Evolutionary conservation across 208 protist genomes (phyloP), one percentile per base, ranked within the genome.

Genomic region (Acanthamoeba sp.): DNA sequence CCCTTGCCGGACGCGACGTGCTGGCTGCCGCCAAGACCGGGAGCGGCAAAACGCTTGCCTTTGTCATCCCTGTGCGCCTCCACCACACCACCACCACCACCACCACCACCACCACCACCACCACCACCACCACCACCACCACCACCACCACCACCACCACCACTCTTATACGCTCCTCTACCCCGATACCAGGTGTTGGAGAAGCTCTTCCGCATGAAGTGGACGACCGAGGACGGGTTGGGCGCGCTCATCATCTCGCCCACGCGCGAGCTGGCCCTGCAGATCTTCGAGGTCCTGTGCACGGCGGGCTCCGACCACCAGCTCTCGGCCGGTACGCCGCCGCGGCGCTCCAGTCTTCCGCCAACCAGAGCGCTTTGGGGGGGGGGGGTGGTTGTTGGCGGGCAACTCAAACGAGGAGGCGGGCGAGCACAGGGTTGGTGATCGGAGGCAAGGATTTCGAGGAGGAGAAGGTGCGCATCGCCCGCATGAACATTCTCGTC

Each of bases 261-360:
- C 14, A 99, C 99, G 0, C 97, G 99, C 80, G 99, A 99, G 96
- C 98, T 99, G 2, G 98, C 97, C 4, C 90, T 98, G 48, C 99
- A 99, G 97, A 99, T 99, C 80, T 99, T 99, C 96, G 99, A 99
- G 92, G 99, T 99, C 66, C 97, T 99, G 80, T 96, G 98, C 52
- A 95, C 98, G n/a, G 97, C 99, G 16, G 99, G 98, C 38, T 97
- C 98, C 90, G 97, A 98, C 91, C 98, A 99, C 94, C 96, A 97
- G 27, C 96, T 99, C 71, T 98, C 97, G 29, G 93, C 92, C 18
- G 64, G 64, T 73, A 36, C 12, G 59, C 59, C n/a, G n/a, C n/a
- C n/a, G n/a, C n/a, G n/a, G n/a, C n/a, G n/a, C n/a, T n/a, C n/a
- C n/a, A n/a, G n/a, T n/a, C n/a, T n/a, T n/a, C n/a, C n/a, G n/a